phyloP scores from a whole-genome alignment of 1,284 basidiomycete species.

The Irpex rosettiformis region DNA sequence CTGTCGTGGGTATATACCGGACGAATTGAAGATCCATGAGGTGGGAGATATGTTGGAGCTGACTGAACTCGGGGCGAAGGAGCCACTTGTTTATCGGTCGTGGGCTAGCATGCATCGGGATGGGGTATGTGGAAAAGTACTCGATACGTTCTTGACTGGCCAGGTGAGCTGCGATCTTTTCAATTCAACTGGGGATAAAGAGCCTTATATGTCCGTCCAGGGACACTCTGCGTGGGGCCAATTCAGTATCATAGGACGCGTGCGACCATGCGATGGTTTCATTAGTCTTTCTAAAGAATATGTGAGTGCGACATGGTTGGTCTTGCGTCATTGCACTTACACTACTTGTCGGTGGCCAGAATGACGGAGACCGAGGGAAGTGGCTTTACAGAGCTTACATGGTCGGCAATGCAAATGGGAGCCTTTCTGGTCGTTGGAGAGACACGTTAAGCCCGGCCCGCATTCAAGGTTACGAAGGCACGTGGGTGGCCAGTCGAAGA shows the following conservation, averaged over 20 bases:
- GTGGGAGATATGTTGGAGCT: conserved; percentile 39
- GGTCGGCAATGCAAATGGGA: conserved; percentile 59
- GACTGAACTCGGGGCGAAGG: conserved; percentile 33
- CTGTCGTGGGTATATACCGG: conserved; percentile 51
- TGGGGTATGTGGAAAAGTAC: conserved; percentile 30
- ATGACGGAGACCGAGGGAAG: conserved; percentile 62
- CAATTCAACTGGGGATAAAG: background rate
- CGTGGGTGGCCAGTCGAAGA: conserved; percentile 14
- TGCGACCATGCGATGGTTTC: conserved; percentile 69
- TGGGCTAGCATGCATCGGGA: conserved; percentile 18
- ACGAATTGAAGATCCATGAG: conserved; percentile 41
- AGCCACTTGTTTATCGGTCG: conserved; percentile 39
- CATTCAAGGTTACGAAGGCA: conserved; percentile 14
- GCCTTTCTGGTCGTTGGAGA: conserved; percentile 70
- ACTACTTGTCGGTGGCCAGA: conserved; percentile 34
- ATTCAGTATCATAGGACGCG: conserved; percentile 65
- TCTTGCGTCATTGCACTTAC: background rate
- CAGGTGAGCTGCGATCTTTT: conserved; percentile 44
- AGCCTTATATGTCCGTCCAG: conserved; percentile 30
- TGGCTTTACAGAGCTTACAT: conserved; percentile 79
- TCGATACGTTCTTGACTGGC: conserved; percentile 65
- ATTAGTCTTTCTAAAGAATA: conserved; percentile 73
- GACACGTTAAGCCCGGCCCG: conserved; percentile 46
- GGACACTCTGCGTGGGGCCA: conserved; percentile 82
- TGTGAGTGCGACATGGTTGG: conserved; percentile 35